Percentiles rank a stretch among this genome's conserved stretches.
Conservation (phyloP, 345 rosid species). For the Hibiscus syriacus region DNA sequence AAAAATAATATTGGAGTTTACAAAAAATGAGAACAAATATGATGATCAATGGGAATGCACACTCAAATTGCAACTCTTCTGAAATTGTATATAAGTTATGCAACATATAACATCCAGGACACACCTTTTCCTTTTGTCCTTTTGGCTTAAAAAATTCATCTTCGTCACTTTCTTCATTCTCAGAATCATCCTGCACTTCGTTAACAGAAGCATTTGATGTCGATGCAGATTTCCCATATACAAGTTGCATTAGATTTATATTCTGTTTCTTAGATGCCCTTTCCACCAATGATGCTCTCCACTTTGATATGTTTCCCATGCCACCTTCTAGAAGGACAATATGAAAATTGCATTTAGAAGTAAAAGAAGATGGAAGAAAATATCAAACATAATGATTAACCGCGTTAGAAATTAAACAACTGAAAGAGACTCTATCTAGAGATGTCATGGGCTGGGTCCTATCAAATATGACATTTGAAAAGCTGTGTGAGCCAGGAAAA, state of each 20-base stretch:
- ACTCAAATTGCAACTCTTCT: neutral
- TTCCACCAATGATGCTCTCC: constrained; percentile 70
- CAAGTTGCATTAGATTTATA: constrained; percentile 67
- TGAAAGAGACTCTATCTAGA: neutral
- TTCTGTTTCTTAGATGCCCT: constrained; percentile 44
- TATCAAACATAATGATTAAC: neutral
- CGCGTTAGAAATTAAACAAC: neutral
- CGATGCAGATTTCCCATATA: constrained; percentile 58
- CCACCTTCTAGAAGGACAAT: constrained; percentile 30
- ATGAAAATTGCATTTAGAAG: constrained; percentile 12
- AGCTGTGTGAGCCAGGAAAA: neutral
- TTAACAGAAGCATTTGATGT: constrained; percentile 20
- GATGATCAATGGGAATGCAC: neutral
- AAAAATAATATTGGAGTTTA: neutral
- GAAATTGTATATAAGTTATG: neutral
- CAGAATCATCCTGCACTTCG: constrained; percentile 38
- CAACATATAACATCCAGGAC: constrained; percentile 3
- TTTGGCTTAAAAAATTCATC: constrained; percentile 89
- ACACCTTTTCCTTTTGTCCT: constrained; percentile 66
- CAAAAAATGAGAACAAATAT: neutral
- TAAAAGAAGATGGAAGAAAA: neutral
- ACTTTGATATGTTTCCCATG: constrained; percentile 69
- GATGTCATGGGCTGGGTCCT: neutral
- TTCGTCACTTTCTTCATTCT: constrained; percentile 58
- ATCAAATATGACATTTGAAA: neutral